These are phyloP conservation scores for Byssoonygena ceratinophila DNA, from an alignment of 2,329 filamentous ascomycete genomes.

Conservation along the genomic window DNA sequence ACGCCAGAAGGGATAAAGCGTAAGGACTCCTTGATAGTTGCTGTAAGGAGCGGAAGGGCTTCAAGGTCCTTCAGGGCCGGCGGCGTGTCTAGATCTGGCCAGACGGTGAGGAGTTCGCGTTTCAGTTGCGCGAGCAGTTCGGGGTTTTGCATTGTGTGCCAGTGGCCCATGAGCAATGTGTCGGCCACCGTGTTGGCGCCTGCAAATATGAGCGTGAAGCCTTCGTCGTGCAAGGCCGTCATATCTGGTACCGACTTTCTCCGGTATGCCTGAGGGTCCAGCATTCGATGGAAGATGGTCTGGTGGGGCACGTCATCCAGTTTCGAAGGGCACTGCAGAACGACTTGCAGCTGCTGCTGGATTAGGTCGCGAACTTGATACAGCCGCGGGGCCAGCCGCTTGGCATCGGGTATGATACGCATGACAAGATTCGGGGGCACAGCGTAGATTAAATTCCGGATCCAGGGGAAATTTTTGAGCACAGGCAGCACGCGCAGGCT, in stretches of 20 bases:
- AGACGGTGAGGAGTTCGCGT: background rate
- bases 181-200: background rate
- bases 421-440: background rate
- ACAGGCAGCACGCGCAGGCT: background rate
- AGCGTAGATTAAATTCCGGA: background rate
- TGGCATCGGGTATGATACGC: background rate
- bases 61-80: background rate
- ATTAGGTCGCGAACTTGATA: background rate
- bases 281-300: constrained; percentile 2
- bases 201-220: background rate
- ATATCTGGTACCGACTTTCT: background rate
- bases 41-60: background rate
- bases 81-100: background rate
- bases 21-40: constrained; percentile 2
- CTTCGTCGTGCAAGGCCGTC: background rate
- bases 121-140: background rate
- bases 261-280: background rate
- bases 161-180: background rate
- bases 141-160: background rate
- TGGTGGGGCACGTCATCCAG: background rate
- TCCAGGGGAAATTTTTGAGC: background rate
- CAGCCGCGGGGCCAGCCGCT: background rate
- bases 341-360: background rate
- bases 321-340: background rate
- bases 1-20: background rate